These are phyloP conservation scores for Sporothrix globosa DNA, from an alignment of 2,329 filamentous ascomycete species.

Conservation along the genomic window DNA sequence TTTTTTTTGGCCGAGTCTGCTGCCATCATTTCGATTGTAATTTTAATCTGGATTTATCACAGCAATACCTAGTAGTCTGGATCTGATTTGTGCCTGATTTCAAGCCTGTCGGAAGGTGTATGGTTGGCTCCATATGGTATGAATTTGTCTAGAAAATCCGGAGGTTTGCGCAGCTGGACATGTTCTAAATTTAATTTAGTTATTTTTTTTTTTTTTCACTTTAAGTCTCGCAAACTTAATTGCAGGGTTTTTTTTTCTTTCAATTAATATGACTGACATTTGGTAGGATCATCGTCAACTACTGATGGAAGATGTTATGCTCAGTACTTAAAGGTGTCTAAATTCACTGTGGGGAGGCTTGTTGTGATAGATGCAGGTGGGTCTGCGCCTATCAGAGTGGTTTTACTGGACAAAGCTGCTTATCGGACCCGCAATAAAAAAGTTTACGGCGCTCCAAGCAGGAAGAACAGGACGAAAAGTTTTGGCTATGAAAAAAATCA, in stretches of 20 bases:
- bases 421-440: conserved; percentile 31
- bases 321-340: background rate
- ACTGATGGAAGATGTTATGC: too few species aligned
- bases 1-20: too few species aligned
- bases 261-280: too few species aligned
- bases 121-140: background rate
- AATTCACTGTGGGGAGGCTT: background rate
- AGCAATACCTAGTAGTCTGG: too few species aligned
- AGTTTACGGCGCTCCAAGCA: background rate
- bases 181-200: too few species aligned
- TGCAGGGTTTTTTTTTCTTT: too few species aligned
- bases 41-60: background rate
- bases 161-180: too few species aligned
- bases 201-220: too few species aligned
- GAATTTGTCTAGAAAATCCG: too few species aligned
- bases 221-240: too few species aligned
- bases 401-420: conserved; percentile 28
- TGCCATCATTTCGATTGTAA: too few species aligned
- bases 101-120: background rate
- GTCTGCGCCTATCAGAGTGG: background rate
- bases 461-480: conserved; percentile 28
- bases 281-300: too few species aligned
- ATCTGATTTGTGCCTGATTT: background rate
- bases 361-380: background rate
- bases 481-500: conserved; percentile 30